Conservation (phyloP, 805 yeast genomes). For the Yarrowia sp. region DNA sequence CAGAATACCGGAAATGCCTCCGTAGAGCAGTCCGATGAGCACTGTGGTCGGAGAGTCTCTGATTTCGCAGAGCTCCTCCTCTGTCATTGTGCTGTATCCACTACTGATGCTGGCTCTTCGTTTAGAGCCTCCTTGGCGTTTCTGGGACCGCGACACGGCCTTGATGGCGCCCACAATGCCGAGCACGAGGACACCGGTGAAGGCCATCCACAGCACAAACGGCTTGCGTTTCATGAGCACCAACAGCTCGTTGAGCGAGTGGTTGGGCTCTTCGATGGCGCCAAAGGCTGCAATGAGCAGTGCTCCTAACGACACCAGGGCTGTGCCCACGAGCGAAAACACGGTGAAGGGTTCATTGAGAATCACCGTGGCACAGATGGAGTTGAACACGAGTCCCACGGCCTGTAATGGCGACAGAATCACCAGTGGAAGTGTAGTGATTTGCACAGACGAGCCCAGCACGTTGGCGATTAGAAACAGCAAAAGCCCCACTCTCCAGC, state of each 20-base stretch:
- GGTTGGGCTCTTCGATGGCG: slow-evolving; percentile 51
- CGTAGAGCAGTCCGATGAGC: slow-evolving; percentile 59
- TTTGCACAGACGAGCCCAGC: slow-evolving; percentile 77
- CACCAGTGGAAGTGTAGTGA: slow-evolving; percentile 77
- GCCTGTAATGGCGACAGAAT: slow-evolving; percentile 81
- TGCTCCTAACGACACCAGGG: slow-evolving; percentile 69
- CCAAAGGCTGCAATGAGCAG: slow-evolving; percentile 74
- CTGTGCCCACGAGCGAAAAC: slow-evolving; percentile 59
- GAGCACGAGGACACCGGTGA: slow-evolving; percentile 33
- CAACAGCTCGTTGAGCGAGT: slow-evolving; percentile 48
- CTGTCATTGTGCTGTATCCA: background rate
- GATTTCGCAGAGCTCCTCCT: background rate
- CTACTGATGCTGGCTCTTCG: background rate
- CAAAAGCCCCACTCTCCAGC: slow-evolving; percentile 74
- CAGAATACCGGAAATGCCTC: slow-evolving; percentile 66
- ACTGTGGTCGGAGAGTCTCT: background rate
- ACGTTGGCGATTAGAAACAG: slow-evolving; percentile 71
- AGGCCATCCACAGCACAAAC: slow-evolving; percentile 57
- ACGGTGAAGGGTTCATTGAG: slow-evolving; percentile 65
- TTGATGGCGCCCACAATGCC: background rate
- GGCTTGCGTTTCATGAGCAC: slow-evolving; percentile 43
- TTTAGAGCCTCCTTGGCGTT: slow-evolving; percentile 28
- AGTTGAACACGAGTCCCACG: slow-evolving; percentile 82
- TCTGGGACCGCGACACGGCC: background rate
- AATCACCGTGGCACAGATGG: slow-evolving; percentile 63